Base-by-base conservation (phyloP, 495 filamentous ascomycete species). In the Penicillium mononematosum region DNA sequence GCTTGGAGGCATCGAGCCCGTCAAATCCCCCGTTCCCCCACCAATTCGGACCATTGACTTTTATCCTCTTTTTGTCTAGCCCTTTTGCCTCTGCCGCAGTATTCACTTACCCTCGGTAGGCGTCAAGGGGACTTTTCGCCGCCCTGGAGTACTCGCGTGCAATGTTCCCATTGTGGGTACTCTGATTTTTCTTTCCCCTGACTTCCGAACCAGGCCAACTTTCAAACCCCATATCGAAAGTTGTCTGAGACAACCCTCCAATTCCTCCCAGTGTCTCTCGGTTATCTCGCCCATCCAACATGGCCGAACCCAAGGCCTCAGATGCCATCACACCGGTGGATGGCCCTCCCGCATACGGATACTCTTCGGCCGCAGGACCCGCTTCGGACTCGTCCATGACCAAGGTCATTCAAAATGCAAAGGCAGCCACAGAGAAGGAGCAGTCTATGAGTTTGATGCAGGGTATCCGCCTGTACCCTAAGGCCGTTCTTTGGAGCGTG, bases 401-500 rank as follows among this genome's bases (percentile, higher is more conserved):
- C 17, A 73, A 69, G 45, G 56, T 78, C 43, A 69, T 78, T 50
- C 62, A 70, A 5, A 73, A 77, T 66, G 77, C 77, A 2, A 76
- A 70, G 55, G 66, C 74, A 1, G 77, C 77, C 1, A 72, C 77
- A 3, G 66, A 76, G 24, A 78, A 80, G 62, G 77, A 80, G 56
- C 77, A 67, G 56, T 71, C 70, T 9, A 80, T 80, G 77, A 74
- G 65, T 36, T 46, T 78, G 53, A 46, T 74, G 36, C 66, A 78
- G 61, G 76, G 75, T 8, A 70, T 84, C 50, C 71, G 68, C 45
- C 65, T 80, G 42, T 85, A 85, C 55, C 82, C 81, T 19, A 83
- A 84, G 66, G 82, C 82, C 11, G 76, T 83, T 14, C 66, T 64
- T 14, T 85, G 80, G 80, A 80, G 76, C 55, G 58, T 84, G 36